phyloP scores from a whole-genome alignment of 1,284 basidiomycete genomes.

The Ceratobasidium theobromae region DNA sequence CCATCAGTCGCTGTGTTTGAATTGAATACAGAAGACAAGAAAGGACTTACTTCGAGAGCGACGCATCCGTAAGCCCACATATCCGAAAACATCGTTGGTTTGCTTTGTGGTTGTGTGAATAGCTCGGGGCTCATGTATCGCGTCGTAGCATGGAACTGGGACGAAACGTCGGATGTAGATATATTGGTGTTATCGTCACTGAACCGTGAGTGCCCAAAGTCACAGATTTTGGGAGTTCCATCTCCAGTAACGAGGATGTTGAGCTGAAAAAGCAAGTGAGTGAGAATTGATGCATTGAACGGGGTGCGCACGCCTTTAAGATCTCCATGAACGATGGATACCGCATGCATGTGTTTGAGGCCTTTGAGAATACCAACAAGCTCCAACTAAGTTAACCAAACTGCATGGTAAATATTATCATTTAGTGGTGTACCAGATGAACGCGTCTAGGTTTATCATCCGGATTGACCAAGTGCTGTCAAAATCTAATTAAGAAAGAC shows the following conservation, averaged over 20 bases:
- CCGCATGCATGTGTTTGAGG: constrained; percentile 5
- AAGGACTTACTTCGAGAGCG: constrained; percentile 15
- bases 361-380: constrained; percentile 12
- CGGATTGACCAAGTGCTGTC: not conserved
- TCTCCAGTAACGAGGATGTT: constrained; percentile 2
- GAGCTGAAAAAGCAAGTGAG: not conserved
- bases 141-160: constrained; percentile 14
- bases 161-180: not conserved
- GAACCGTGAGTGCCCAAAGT: constrained; percentile 19
- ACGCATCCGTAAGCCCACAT: constrained; percentile 21
- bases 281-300: not conserved
- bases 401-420: not conserved
- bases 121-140: constrained; percentile 25
- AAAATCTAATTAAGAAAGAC: not conserved
- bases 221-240: constrained; percentile 19
- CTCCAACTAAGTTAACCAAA: not conserved
- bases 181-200: not conserved
- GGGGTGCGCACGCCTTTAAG: constrained; percentile 2
- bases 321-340: constrained; percentile 16
- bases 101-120: not conserved
- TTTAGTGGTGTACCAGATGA: not conserved
- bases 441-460: not conserved
- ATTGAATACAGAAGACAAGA: not conserved
- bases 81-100: constrained; percentile 1
- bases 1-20: not conserved